Evolutionary conservation across 2,329 filamentous ascomycete genomes (phyloP), one percentile per base, ranked within the genome.

Genomic region (Aspergillus neotritici): DNA sequence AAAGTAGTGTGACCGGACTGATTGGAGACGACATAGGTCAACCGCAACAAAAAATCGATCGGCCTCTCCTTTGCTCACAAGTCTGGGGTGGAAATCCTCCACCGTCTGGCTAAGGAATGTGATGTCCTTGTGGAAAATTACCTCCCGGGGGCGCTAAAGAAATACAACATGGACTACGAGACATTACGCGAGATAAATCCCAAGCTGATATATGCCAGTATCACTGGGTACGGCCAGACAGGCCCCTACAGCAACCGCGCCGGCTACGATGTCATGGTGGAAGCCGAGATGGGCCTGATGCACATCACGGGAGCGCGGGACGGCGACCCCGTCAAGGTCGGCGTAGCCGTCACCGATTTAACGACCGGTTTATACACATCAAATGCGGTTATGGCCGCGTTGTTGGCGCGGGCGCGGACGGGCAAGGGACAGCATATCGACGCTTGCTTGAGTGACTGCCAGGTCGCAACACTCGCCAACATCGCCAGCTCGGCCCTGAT

Each of bases 191-290:
- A 82, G 52, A 83, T 96, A 63, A 97, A 97, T 60, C 90, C 91
- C 0, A 72, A 75, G 5, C 75, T 98, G 36, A 87, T 98, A 54
- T 98, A 98, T 62, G 89, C 91, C 11, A 95, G 88, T 54, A 94
- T 98, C 56, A 98, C 93, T 0, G 93, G 93, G 1, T 98, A 97
- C 61, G 93, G 93, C 2, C 93, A 98, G 64, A 95, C 87, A 1
- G 93, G 93, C 0, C 93, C 93, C 0, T 95, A 94, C 66, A 81
- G 84, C 5, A 79, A 82, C 51, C 79, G 93, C 11, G 89, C 93
- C 3, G 93, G 93, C 4, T 98, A 98, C 74, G 93, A 98, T 67
- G 93, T 98, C 54, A 98, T 98, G 91, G 91, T 98, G 9, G 93
- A 98, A 72, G 93, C 93, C 47, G 93, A 97, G 64, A 90, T 98